These are phyloP conservation scores for Alnus glutinosa DNA, from an alignment of 306 rosid genomes.

Conservation along the genomic window DNA sequence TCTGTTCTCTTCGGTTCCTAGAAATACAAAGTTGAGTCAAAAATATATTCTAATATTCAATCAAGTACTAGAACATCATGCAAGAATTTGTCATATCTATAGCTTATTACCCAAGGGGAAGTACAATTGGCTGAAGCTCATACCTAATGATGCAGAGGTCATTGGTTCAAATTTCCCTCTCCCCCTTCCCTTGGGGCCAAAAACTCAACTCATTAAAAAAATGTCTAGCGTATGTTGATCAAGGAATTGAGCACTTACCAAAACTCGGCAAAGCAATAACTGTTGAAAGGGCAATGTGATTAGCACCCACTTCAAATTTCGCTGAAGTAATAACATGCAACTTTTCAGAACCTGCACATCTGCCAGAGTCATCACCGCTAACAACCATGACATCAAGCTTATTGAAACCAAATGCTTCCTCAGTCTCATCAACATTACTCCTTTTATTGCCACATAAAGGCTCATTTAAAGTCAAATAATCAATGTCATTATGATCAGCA, in stretches of 20 bases:
- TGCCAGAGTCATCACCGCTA: background rate
- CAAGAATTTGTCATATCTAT: background rate
- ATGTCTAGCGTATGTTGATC: background rate
- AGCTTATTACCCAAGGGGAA: background rate
- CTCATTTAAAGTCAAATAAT: background rate
- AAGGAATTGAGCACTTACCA: background rate
- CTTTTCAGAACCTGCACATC: background rate
- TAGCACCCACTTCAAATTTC: background rate
- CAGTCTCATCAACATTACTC: background rate
- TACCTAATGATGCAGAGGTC: background rate
- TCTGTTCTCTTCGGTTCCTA: background rate
- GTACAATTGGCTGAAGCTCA: background rate
- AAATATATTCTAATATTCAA: too few relatives aligned
- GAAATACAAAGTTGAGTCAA: too few relatives aligned
- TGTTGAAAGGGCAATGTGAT: background rate
- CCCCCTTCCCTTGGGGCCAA: background rate
- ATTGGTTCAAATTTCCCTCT: background rate
- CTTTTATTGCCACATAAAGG: background rate
- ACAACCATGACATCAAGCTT: background rate
- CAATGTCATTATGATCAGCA: background rate
- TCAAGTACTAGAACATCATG: background rate
- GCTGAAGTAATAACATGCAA: background rate
- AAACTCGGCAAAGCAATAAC: slow-evolving; percentile 6
- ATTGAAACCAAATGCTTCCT: slow-evolving; percentile 1
- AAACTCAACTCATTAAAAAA: background rate